Evolutionary conservation across 352 stramenopile genomes (phyloP).

Genomic region (Pythium brassicae): DNA sequence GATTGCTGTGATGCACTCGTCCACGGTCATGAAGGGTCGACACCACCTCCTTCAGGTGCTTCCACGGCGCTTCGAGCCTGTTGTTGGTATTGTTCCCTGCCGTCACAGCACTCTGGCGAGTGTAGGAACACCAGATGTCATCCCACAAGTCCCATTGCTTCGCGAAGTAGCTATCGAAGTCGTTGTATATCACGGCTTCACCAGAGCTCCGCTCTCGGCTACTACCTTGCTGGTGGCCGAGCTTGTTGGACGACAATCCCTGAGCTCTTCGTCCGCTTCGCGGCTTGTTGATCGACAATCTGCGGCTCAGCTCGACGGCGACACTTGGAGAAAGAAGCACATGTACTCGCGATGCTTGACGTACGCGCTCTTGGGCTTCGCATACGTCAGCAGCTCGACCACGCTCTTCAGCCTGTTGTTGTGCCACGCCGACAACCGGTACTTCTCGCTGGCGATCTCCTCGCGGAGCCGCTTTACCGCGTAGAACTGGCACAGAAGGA

Average conservation of each 20-base stretch:
- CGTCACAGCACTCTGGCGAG: slow-evolving; percentile 12
- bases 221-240: fast-evolving
- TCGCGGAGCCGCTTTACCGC: slow-evolving; percentile 11
- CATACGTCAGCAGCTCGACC: slow-evolving; percentile 14
- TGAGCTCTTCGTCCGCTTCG: not conserved
- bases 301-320: not conserved
- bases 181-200: no score
- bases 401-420: slow-evolving; percentile 11
- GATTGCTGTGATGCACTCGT: not conserved
- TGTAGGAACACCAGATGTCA: slow-evolving; percentile 13
- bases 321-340: not conserved
- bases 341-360: slow-evolving; percentile 10
- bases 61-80: slow-evolving; percentile 18
- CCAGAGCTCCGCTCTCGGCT: no score
- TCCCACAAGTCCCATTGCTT: slow-evolving; percentile 22
- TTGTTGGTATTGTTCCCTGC: slow-evolving; percentile 28
- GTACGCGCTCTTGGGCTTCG: slow-evolving; percentile 10
- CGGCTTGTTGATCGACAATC: not conserved
- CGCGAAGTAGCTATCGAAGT: not conserved
- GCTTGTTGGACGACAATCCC: not conserved
- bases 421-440: slow-evolving; percentile 16
- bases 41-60: slow-evolving; percentile 21
- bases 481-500: no score
- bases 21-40: slow-evolving; percentile 2
- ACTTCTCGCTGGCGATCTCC: slow-evolving; percentile 6